These are phyloP conservation scores for Pythium periplocum DNA, from an alignment of 352 stramenopile species.

Conservation along the genomic window DNA sequence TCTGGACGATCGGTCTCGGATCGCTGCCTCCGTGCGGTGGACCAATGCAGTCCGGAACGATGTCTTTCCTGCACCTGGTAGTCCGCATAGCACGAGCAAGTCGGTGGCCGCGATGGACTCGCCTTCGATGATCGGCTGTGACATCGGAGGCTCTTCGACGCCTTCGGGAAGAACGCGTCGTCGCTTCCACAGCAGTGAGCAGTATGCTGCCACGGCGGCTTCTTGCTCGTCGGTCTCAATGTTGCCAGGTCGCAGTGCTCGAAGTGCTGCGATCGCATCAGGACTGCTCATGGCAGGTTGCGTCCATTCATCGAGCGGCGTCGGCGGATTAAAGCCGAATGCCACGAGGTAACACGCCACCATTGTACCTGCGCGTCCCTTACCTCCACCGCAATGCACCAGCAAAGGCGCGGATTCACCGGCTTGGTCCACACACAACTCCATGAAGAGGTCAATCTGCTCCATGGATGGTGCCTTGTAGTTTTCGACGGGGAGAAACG, in stretches of 20 bases:
- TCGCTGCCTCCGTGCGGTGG: constrained; percentile 25
- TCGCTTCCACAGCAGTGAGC: constrained; percentile 54
- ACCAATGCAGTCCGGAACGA: constrained; percentile 46
- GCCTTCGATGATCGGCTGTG: constrained; percentile 27
- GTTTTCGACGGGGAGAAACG: constrained; percentile 47
- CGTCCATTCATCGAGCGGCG: constrained; percentile 18
- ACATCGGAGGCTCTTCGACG: constrained; percentile 25
- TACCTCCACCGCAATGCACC: constrained; percentile 62
- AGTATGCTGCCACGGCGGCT: constrained; percentile 34
- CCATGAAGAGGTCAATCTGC: constrained; percentile 62
- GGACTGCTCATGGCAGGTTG: constrained; percentile 39
- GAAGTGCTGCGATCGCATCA: constrained; percentile 37
- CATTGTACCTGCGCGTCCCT: constrained; percentile 58
- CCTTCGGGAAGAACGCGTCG: constrained; percentile 24
- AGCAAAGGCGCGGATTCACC: constrained; percentile 25
- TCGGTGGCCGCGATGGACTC: constrained; percentile 27
- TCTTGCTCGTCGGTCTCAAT: constrained; percentile 59
- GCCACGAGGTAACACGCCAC: constrained; percentile 59
- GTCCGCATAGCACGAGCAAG: constrained; percentile 48
- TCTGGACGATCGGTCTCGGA: neutral
- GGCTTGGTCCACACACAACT: constrained; percentile 13
- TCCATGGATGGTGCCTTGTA: constrained; percentile 44
- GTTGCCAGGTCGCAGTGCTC: constrained; percentile 39
- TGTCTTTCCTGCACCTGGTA: constrained; percentile 55
- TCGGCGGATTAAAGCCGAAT: constrained; percentile 41